Conservation (phyloP, 306 rosid genomes). For the Rosa lucieae region DNA sequence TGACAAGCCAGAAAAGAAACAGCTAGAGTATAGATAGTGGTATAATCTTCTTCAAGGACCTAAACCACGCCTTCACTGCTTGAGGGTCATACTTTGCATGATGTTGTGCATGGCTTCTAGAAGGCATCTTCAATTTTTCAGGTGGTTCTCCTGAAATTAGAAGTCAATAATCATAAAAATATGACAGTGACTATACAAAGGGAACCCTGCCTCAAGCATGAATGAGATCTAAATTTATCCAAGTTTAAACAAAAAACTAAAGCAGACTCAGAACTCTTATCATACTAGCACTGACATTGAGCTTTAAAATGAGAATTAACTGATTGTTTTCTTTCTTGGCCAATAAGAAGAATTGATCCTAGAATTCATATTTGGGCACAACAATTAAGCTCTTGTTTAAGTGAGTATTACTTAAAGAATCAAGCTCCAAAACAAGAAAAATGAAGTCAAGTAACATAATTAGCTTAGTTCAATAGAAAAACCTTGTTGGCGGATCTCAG, state of each 20-base stretch:
- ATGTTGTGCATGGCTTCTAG: constrained; percentile 48
- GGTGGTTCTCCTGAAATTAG: constrained; percentile 53
- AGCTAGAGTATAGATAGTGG: constrained; percentile 59
- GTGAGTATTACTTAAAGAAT: background rate
- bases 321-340: background rate
- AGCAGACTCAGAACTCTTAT: background rate
- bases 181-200: constrained; percentile 12
- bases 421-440: background rate
- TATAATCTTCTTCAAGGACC: constrained; percentile 64
- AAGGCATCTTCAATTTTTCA: constrained; percentile 12
- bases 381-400: background rate
- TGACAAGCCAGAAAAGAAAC: constrained; percentile 80
- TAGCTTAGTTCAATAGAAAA: background rate
- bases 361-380: background rate
- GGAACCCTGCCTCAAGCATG: background rate
- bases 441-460: background rate
- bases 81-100: constrained; percentile 56
- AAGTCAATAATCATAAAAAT: constrained; percentile 26
- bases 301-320: background rate
- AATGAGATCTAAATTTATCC: background rate
- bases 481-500: constrained; percentile 63
- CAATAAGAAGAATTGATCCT: background rate
- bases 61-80: constrained; percentile 59
- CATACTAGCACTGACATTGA: background rate
- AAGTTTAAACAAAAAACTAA: background rate